Conservation (phyloP, 768 basidiomycete genomes). For the Rhodotorula toruloides region DNA sequence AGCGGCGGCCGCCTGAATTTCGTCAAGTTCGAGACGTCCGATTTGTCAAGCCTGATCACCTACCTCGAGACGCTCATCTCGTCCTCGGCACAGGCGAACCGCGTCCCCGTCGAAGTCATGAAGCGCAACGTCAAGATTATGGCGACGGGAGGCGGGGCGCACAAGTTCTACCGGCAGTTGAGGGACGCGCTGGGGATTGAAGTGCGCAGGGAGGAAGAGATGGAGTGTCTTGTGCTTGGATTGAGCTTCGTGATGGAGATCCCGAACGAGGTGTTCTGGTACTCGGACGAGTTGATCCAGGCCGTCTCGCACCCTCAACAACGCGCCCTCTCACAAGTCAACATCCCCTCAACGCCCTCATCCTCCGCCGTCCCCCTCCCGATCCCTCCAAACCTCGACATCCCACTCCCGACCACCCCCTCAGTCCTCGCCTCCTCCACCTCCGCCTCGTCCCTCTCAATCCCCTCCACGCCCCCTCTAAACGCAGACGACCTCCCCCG, state of each 20-base stretch:
- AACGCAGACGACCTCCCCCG: conserved; percentile 58
- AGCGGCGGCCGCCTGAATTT: conserved; percentile 91
- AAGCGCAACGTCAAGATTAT: conserved; percentile 87
- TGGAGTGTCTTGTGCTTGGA: conserved; percentile 96
- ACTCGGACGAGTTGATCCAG: conserved; percentile 91
- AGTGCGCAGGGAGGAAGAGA: conserved; percentile 88
- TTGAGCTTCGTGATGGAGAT: conserved; percentile 93
- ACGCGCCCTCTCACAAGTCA: conserved; percentile 27
- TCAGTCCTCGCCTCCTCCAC: not conserved
- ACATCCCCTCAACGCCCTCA: conserved; percentile 18
- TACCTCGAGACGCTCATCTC: conserved; percentile 84
- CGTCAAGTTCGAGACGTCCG: conserved; percentile 88
- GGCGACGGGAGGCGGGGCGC: conserved; percentile 96
- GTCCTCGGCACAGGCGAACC: conserved; percentile 75
- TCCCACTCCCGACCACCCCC: not conserved
- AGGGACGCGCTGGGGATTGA: conserved; percentile 69
- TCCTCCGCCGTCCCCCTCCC: conserved; percentile 21
- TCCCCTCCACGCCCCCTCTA: not conserved
- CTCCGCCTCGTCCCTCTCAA: not conserved
- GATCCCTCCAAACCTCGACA: not conserved
- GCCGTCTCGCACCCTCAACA: conserved; percentile 51
- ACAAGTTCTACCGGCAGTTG: conserved; percentile 84
- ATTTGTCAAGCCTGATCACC: conserved; percentile 72
- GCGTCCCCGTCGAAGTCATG: conserved; percentile 80
- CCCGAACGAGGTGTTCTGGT: conserved; percentile 96